A percentile compares a stretch with the other conserved stretches of the same genome.
Evolutionary conservation across 495 filamentous ascomycete species (phyloP).

Genomic region (Penicillium herquei): DNA sequence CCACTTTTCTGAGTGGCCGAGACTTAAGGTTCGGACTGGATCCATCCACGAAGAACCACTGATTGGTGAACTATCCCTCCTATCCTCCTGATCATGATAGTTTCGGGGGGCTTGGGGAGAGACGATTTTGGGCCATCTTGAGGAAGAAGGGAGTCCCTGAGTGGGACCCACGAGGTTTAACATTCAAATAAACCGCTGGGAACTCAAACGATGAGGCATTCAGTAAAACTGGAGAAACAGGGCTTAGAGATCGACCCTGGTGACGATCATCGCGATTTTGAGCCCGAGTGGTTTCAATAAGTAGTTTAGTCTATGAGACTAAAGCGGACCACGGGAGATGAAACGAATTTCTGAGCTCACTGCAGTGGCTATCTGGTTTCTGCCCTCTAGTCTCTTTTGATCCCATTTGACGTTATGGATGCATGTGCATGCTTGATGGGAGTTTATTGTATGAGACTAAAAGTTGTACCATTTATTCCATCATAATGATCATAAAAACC

Average conservation of each 20-base stretch:
- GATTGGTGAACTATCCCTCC: background rate
- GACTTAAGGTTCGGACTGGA: conserved; percentile 5
- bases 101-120: background rate
- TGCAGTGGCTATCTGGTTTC: background rate
- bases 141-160: background rate
- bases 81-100: background rate
- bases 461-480: background rate
- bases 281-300: conserved; percentile 3
- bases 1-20: conserved; percentile 3
- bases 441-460: background rate
- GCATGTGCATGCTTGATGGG: no score
- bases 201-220: conserved; percentile 10
- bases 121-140: background rate
- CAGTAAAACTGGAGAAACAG: conserved; percentile 13
- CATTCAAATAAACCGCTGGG: conserved; percentile 6
- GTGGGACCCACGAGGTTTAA: background rate
- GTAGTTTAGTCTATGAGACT: background rate
- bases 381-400: background rate
- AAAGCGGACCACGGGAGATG: conserved; percentile 18
- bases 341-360: conserved; percentile 17
- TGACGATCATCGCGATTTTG: conserved; percentile 29
- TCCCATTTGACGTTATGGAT: background rate
- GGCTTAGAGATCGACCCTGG: conserved; percentile 25
- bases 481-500: no score
- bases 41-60: background rate